Evolutionary conservation across 306 rosid species (phyloP).

Genomic region (Ziziphus jujuba): DNA sequence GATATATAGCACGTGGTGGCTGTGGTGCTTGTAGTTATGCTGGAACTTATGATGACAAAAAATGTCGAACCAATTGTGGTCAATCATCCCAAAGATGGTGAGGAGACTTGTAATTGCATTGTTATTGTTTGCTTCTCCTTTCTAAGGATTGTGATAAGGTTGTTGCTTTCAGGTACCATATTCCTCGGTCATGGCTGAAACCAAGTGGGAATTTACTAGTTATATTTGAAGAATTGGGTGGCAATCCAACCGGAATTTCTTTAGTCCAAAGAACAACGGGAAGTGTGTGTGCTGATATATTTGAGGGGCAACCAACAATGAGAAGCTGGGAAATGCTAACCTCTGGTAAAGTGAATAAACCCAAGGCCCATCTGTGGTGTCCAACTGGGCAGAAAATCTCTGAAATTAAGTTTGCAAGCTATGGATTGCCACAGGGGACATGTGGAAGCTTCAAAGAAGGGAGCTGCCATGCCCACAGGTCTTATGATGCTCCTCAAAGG

Average conservation of each 20-base stretch:
- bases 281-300: constrained; percentile 61
- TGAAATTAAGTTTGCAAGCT: constrained; percentile 62
- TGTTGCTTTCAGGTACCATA: constrained; percentile 74
- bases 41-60: constrained; percentile 65
- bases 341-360: constrained; percentile 35
- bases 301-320: constrained; percentile 57
- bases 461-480: constrained; percentile 58
- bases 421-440: constrained; percentile 54
- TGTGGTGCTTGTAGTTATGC: constrained; percentile 75
- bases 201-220: constrained; percentile 65
- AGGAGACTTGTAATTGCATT: constrained; percentile 22
- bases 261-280: constrained; percentile 59
- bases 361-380: constrained; percentile 67
- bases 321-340: constrained; percentile 29
- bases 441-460: constrained; percentile 60
- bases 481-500: constrained; percentile 57
- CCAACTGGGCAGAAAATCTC: constrained; percentile 53
- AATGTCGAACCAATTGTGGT: constrained; percentile 70
- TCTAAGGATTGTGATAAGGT: constrained; percentile 16
- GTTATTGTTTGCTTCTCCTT: neutral
- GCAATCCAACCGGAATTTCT: constrained; percentile 67
- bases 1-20: constrained; percentile 53
- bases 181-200: constrained; percentile 86
- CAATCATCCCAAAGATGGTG: constrained; percentile 95
- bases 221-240: constrained; percentile 93